These are phyloP conservation scores for Tolypocladium album DNA, from an alignment of 2,329 filamentous ascomycete genomes.

Conservation along the genomic window DNA sequence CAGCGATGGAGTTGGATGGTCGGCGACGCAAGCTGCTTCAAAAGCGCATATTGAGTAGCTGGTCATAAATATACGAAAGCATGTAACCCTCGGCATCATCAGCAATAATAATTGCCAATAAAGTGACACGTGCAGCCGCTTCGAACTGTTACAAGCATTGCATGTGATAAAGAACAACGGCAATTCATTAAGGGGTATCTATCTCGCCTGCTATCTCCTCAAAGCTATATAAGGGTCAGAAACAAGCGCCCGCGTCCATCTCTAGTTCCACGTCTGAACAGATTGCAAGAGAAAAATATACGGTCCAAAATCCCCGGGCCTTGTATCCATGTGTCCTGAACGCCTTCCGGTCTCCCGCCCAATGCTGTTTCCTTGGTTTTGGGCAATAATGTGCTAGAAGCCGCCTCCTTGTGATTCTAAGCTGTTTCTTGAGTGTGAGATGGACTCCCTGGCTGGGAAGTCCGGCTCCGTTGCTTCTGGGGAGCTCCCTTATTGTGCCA, in stretches of 20 bases:
- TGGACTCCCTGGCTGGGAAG: not conserved
- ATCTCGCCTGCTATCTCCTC: slow-evolving; percentile 3
- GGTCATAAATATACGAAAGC: not conserved
- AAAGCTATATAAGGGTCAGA: not conserved
- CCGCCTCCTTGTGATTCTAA: not conserved
- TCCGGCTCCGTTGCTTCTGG: not conserved
- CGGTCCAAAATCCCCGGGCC: not conserved
- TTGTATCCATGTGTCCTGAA: slow-evolving; percentile 3
- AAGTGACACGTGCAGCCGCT: not conserved
- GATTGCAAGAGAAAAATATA: not conserved
- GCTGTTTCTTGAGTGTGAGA: not conserved
- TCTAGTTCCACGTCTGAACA: not conserved
- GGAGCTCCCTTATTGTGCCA: not conserved
- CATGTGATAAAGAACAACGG: not conserved
- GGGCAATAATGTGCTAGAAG: not conserved
- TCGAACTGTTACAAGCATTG: not conserved
- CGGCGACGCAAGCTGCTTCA: not conserved
- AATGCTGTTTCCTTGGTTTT: not conserved
- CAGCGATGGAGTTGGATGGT: slow-evolving; percentile 38
- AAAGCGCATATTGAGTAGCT: slow-evolving; percentile 13
- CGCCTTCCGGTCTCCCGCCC: not conserved
- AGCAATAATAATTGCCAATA: no score
- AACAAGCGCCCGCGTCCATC: not conserved
- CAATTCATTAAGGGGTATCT: slow-evolving; percentile 10
- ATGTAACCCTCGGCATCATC: not conserved